Base-by-base conservation (phyloP, 768 basidiomycete genomes). In the Russula olivacea region DNA sequence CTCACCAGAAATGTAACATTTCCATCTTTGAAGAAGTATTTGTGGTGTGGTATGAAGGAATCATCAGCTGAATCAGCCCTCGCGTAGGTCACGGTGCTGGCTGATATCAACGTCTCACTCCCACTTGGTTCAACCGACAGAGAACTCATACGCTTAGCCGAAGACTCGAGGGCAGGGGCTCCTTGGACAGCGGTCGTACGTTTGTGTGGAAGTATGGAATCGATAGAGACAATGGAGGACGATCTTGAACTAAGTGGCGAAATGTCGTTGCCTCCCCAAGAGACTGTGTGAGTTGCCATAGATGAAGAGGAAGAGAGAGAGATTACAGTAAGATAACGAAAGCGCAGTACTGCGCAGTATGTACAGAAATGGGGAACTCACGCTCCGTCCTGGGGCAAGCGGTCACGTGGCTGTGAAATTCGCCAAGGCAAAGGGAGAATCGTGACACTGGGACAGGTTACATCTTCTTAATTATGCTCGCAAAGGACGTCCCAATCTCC, bases 1-100 rank as follows among this genome's bases (percentile, higher is more conserved):
- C 59, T 2, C 8, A 67, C 66, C 25, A 67, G 36, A 48, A 67
- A 65, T 0, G 59, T 61, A 19, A 66, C 34, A n/a, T 64, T 66
- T 12, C 66, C 63, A 30, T 64, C 66, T 2, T 21, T 38, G 30
- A 66, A 58, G 41, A 55, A 66, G 41, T 65, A 66, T 43, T 47
- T 52, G 23, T 32, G 17, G 23, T 67, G 63, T 19, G 51, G 64
- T 7, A 36, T 21, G 40, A 65, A 64, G 14, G 55, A 30, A 34
- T 36, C 41, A 2, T 40, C 25, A 0, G 17, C 0, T 53, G 40
- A 4, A 21, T 21, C n/a, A 3, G n/a, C 45, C n/a, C 45, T 45
- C 45, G 0, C 1, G 14, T 19, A 40, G n/a, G n/a, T n/a, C n/a
- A n/a, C n/a, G 38, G 38, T 15, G 38, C 38, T 5, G 15, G 25